Conservation (phyloP, 164 flowering plant genomes). For the Hamamelis virginiana region DNA sequence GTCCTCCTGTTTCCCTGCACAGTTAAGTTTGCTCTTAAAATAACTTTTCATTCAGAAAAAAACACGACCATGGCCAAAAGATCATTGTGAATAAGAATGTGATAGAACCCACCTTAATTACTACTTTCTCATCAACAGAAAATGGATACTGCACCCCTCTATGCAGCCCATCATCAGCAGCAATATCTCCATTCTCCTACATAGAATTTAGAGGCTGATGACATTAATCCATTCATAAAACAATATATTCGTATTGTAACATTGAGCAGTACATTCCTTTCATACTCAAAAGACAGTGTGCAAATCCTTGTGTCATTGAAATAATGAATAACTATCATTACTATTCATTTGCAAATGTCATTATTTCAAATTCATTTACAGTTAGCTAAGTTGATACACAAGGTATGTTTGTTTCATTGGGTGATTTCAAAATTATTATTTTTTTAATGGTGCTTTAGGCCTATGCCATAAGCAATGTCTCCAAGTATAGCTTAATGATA, state of each 20-base stretch:
- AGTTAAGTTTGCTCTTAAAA: constrained; percentile 16
- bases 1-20: constrained; percentile 94
- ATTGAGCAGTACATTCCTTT: not conserved
- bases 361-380: not conserved
- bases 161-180: constrained; percentile 50
- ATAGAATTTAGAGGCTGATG: constrained; percentile 5
- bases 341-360: not conserved
- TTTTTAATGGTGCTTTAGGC: not conserved
- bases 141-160: constrained; percentile 88
- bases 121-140: constrained; percentile 83
- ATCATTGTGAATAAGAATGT: not conserved
- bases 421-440: too few relatives aligned
- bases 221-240: not conserved
- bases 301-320: not conserved
- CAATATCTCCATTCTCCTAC: constrained; percentile 83
- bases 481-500: not conserved
- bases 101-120: constrained; percentile 65
- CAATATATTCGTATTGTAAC: not conserved
- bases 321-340: not conserved
- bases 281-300: not conserved
- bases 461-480: not conserved
- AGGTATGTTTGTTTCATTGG: not conserved
- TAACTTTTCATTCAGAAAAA: not conserved
- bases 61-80: constrained; percentile 5
- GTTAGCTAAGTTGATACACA: not conserved